phyloP scores from a whole-genome alignment of 495 filamentous ascomycete genomes.

The Penicillium cinerascens region DNA sequence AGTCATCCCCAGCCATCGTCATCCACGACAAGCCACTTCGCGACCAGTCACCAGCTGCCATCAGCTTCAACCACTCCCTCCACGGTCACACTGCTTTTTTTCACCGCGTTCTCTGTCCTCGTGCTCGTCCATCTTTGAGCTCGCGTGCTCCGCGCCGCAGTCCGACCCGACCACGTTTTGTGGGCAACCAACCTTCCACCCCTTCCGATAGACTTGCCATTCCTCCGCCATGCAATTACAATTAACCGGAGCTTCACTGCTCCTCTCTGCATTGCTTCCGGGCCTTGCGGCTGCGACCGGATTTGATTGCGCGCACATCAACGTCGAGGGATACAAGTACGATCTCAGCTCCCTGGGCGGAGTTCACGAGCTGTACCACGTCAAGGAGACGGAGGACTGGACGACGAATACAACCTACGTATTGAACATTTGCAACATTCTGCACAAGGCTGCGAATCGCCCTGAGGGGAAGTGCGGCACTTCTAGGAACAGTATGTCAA shows the following conservation, averaged over 20 bases:
- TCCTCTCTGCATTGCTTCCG: constrained; percentile 47
- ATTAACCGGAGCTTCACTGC: constrained; percentile 32
- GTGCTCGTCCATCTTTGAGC: neutral
- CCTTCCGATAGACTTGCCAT: neutral
- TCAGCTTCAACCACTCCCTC: neutral
- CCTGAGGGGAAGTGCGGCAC: constrained; percentile 62
- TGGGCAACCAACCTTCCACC: neutral
- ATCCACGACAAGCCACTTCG: constrained; percentile 2
- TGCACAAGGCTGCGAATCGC: constrained; percentile 57
- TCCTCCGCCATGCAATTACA: constrained; percentile 40
- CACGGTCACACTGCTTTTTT: neutral
- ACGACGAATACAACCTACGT: constrained; percentile 76
- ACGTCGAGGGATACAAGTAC: constrained; percentile 55
- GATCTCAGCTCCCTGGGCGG: constrained; percentile 65
- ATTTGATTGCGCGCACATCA: constrained; percentile 62
- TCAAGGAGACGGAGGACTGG: constrained; percentile 43
- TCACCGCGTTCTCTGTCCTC: neutral
- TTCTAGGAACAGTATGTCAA: constrained; percentile 38
- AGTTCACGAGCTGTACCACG: constrained; percentile 68
- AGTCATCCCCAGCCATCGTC: constrained; percentile 17
- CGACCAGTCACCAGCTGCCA: neutral
- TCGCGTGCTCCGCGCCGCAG: constrained; percentile 4
- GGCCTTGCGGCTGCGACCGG: constrained; percentile 41
- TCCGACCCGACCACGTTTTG: neutral
- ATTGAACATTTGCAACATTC: constrained; percentile 73